These are phyloP conservation scores for Candida glaebosa DNA, from an alignment of 805 yeast genomes.

Conservation along the genomic window DNA sequence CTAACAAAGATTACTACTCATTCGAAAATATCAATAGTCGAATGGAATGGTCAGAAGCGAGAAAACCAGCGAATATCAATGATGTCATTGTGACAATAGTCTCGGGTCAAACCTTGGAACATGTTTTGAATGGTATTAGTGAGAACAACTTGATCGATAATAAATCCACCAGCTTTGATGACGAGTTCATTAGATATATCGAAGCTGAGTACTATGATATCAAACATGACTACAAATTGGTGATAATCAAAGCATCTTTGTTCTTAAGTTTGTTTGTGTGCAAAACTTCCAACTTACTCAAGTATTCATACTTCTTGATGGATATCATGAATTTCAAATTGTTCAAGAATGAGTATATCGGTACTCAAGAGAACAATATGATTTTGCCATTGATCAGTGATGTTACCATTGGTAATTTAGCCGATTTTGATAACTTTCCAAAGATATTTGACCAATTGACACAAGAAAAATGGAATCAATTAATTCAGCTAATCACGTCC, in stretches of 20 bases:
- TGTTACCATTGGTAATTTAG: slow-evolving; percentile 19
- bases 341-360: slow-evolving; percentile 16
- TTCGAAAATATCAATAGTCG: slow-evolving; percentile 7
- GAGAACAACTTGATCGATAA: slow-evolving; percentile 7
- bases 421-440: slow-evolving; percentile 17
- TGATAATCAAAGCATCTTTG: slow-evolving; percentile 32
- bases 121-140: slow-evolving; percentile 11
- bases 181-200: slow-evolving; percentile 8
- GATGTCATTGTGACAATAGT: slow-evolving; percentile 5
- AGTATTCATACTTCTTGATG: slow-evolving; percentile 18
- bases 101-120: slow-evolving; percentile 12
- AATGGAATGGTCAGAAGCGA: slow-evolving; percentile 10
- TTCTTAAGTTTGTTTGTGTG: slow-evolving; percentile 29
- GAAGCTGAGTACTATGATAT: slow-evolving; percentile 5
- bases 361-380: background rate
- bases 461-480: slow-evolving; percentile 25
- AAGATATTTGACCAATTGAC: slow-evolving; percentile 9
- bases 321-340: slow-evolving; percentile 35
- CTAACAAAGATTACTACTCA: slow-evolving; percentile 8
- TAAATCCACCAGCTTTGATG: slow-evolving; percentile 6
- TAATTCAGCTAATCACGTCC: slow-evolving; percentile 24
- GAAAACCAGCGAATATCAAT: slow-evolving; percentile 6
- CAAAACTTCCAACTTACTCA: slow-evolving; percentile 22
- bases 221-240: slow-evolving; percentile 17
- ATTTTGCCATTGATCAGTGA: slow-evolving; percentile 14